Base-by-base conservation (phyloP, 108 stramenopile species). In the Skeletonema costatum region DNA sequence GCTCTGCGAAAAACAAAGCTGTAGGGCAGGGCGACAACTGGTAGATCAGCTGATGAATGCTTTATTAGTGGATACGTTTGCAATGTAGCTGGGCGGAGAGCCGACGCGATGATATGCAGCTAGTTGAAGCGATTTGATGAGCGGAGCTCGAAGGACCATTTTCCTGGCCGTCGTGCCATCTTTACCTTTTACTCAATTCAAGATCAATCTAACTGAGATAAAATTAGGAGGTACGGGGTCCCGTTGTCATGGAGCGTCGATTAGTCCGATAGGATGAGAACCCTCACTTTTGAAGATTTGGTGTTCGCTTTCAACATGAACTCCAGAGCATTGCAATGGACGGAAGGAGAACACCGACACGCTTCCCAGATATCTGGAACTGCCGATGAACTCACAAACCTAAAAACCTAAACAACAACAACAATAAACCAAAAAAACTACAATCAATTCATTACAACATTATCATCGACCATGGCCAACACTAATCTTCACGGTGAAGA, bases 401-500 rank as follows among this genome's bases (percentile, higher is more conserved):
- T 11, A 0, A 41, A 41, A 25, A 25, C 1, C 35, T 36, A 36
- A 36, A 5, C 14, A 46, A n/a, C 16, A 60, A 12, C 44, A 46
- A 46, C 44, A 46, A 46, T 14, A 0, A 44, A 41, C 11, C 2
- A 46, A n/a, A n/a, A n/a, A 46, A 46, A 11, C 3, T 6, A 25
- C 9, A 29, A 25, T 29, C 53, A 56, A 56, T 56, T n/a, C n/a
- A 51, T 19, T 19, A 51, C 50, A n/a, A n/a, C n/a, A 19, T 51
- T 12, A 61, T n/a, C 17, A 51, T 21, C 11, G 32, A 78, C 36
- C 11, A 78, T 78, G 77, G 70, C 77, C 39, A 78, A 78, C 53
- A 71, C 77, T 19, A 71, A 71, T 38, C 63, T 71, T 59, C 70
- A 66, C 38, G 77, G 70, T 33, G 70, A 78, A 42, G 86, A 86